Conservation (phyloP, 495 filamentous ascomycete genomes). For the Aspergillus coremiiformis region DNA sequence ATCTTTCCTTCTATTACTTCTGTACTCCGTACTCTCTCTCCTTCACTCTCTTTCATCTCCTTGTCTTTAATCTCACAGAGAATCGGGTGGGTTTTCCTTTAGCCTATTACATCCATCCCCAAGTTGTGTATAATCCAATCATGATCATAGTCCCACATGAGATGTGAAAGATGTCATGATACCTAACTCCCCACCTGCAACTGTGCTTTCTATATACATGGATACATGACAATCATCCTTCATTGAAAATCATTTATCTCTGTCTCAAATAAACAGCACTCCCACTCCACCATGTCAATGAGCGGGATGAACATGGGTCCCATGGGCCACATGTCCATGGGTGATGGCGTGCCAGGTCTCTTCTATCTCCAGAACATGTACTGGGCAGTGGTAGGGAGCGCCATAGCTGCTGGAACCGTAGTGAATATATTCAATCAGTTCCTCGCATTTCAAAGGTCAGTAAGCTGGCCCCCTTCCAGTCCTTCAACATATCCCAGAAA, state of each 20-base stretch:
- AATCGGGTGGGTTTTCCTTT: not conserved
- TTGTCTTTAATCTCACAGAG: not conserved
- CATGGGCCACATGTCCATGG: slow-evolving; percentile 42
- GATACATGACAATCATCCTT: too few relatives aligned
- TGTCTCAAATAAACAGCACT: not conserved
- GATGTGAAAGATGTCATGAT: slow-evolving; percentile 1
- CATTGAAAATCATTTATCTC: not conserved
- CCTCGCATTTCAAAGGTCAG: slow-evolving; percentile 44
- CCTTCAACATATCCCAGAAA: too few relatives aligned
- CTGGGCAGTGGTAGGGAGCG: slow-evolving; percentile 53
- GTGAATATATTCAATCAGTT: slow-evolving; percentile 42
- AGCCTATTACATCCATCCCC: not conserved
- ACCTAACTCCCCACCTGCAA: too few relatives aligned
- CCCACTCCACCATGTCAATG: slow-evolving; percentile 6
- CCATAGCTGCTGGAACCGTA: slow-evolving; percentile 43
- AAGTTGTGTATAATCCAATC: not conserved
- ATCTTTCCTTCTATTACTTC: too few relatives aligned
- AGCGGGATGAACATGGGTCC: slow-evolving; percentile 1
- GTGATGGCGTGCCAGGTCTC: slow-evolving; percentile 37
- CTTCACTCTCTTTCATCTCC: not conserved
- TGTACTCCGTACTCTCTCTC: too few relatives aligned
- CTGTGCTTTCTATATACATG: too few relatives aligned
- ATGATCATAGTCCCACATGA: not conserved
- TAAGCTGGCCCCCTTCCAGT: not conserved
- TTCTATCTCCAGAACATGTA: slow-evolving; percentile 48